phyloP scores from a whole-genome alignment of 345 rosid species.

The Populus deltoides region DNA sequence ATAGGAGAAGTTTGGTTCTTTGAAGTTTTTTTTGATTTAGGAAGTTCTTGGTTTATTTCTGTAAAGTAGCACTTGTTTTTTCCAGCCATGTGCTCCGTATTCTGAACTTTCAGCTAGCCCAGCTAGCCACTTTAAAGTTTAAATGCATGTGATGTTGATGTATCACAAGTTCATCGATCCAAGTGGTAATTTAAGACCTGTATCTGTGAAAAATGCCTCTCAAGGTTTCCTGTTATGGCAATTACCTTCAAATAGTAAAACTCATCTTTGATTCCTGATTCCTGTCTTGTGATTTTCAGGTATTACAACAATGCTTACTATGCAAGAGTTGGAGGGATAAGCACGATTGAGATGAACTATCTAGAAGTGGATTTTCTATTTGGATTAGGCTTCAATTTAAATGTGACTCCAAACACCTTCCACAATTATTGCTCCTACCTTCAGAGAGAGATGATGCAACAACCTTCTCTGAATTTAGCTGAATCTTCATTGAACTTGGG shows the following conservation, averaged over 20 bases:
- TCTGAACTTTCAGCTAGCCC: background rate
- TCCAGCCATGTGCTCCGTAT: background rate
- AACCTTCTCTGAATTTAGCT: constrained; percentile 30
- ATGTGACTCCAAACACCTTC: constrained; percentile 77
- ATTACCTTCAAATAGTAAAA: background rate
- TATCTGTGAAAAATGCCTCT: background rate
- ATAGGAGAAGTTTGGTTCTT: background rate
- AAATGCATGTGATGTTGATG: background rate
- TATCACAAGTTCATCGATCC: background rate
- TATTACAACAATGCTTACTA: constrained; percentile 89
- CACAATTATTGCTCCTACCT: constrained; percentile 62
- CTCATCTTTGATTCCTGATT: background rate
- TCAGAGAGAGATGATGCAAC: constrained; percentile 61
- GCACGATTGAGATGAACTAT: constrained; percentile 76
- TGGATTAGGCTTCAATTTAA: constrained; percentile 71
- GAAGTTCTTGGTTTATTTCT: background rate
- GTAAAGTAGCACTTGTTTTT: background rate
- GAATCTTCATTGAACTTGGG: constrained; percentile 32
- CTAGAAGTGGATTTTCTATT: constrained; percentile 84
- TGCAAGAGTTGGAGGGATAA: constrained; percentile 91
- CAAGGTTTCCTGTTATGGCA: background rate
- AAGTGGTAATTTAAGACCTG: background rate
- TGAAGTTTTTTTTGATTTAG: background rate
- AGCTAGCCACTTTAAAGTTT: background rate
- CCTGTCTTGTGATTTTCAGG: constrained; percentile 24